Conservation (phyloP, 2,329 filamentous ascomycete species). For the Epichloe aotearoae region DNA sequence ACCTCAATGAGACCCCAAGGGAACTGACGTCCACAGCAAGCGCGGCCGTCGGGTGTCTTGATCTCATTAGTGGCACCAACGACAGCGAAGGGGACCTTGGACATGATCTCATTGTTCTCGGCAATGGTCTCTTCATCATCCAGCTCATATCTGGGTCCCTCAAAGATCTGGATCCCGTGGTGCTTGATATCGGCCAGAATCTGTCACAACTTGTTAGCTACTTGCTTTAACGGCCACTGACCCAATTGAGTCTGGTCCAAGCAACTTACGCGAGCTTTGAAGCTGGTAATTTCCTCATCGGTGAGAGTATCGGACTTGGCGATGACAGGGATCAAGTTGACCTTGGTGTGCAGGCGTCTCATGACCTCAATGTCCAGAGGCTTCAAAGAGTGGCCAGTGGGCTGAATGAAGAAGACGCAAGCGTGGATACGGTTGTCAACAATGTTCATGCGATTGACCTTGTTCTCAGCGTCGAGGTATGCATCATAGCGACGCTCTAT, state of each 20-base stretch:
- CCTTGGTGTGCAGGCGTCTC: slow-evolving; percentile 98
- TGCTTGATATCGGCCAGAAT: slow-evolving; percentile 94
- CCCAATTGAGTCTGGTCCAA: too few species aligned
- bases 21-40: slow-evolving; percentile 90
- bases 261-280: slow-evolving; percentile 83
- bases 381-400: slow-evolving; percentile 95
- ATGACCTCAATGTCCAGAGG: slow-evolving; percentile 98
- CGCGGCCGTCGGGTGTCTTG: slow-evolving; percentile 78
- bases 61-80: slow-evolving; percentile 96
- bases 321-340: slow-evolving; percentile 98
- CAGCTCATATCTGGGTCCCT: slow-evolving; percentile 94
- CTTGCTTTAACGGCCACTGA: not conserved
- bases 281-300: slow-evolving; percentile 84
- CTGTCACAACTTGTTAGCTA: slow-evolving; percentile 31
- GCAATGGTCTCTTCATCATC: slow-evolving; percentile 99
- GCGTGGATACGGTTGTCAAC: slow-evolving; percentile 98
- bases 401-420: slow-evolving; percentile 99
- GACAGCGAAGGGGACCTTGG: slow-evolving; percentile 96
- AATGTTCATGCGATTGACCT: slow-evolving; percentile 99
- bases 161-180: slow-evolving; percentile 97
- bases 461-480: slow-evolving; percentile 98
- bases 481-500: slow-evolving; percentile 98
- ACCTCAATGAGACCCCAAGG: slow-evolving; percentile 99
- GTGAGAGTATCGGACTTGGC: slow-evolving; percentile 97
- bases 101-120: slow-evolving; percentile 99